Evolutionary conservation across 2,329 filamentous ascomycete genomes (phyloP), one percentile per base, ranked within the genome.

Genomic region (Tympanopsis confertula): DNA sequence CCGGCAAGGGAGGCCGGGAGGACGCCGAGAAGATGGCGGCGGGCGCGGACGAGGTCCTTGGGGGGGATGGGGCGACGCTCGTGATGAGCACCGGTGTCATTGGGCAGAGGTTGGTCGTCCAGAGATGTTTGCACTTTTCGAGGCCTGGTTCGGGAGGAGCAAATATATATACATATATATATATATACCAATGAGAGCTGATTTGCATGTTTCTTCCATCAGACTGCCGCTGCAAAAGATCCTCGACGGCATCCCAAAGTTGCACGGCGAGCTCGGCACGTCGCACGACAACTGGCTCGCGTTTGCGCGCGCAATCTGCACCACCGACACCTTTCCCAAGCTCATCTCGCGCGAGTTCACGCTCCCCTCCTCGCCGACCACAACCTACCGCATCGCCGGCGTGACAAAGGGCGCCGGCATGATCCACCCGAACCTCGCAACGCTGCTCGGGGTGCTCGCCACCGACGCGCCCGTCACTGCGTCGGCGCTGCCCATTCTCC

Each of bases 11-110:
- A 33, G 91, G 91, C 1, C 67, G 93, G 38, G 82, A 94, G 53
- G 88, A 98, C 67, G 91, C 91, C 7, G 70, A 74, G 41, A 72
- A 70, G 41, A 98, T 98, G 91, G 85, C 82, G n/a, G 63, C 65
- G 44, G 78, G 76, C 44, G 85, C 88, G 5, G 87, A 95, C 54
- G 66, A 74, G 71, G 47, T 75, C 75, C 44, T 59, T 59, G 69
- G 68, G 13, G 57, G 64, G 36, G 47, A 51, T 13, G 62, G 68
- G 39, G 68, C 66, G 46, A 91, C 86, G n/a, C 69, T 98, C 35
- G 88, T 96, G 43, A 96, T 98, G 91, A 95, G 87, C 57, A 98
- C 91, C 2, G 91, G 91, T 39, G 91, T 98, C 33, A 98, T 98
- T 54, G 91, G 91, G 5, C 89, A 96, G 62, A 78, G 85, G 79